A percentile compares a stretch with the other conserved stretches of the same genome.
These are phyloP conservation scores for Entoloma clypeatum DNA, from an alignment of 1,284 basidiomycete genomes.

Conservation along the genomic window DNA sequence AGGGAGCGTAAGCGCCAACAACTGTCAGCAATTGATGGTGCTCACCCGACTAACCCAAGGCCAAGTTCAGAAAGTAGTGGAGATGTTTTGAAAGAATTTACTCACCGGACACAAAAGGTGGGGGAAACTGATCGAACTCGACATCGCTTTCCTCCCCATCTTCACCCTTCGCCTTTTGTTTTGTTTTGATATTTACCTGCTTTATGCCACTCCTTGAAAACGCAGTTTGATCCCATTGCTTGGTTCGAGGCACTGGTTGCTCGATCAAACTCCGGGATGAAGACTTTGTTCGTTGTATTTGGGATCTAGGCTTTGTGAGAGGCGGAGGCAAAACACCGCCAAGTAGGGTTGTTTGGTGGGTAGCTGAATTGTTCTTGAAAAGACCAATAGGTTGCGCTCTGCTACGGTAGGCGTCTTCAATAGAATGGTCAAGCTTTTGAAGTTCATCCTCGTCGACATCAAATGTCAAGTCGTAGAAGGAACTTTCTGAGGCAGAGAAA, in stretches of 20 bases:
- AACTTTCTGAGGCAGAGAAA: conserved; percentile 35
- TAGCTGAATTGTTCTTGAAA: conserved; percentile 38
- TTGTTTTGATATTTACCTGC: conserved; percentile 49
- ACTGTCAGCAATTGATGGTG: conserved; percentile 10
- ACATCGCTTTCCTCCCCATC: conserved; percentile 52
- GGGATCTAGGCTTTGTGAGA: conserved; percentile 29
- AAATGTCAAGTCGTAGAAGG: conserved; percentile 53
- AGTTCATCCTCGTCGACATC: conserved; percentile 55
- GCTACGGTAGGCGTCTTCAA: conserved; percentile 42
- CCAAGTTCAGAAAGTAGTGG: not conserved
- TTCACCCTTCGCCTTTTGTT: conserved; percentile 36
- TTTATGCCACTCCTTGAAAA: conserved; percentile 76
- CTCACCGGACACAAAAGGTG: conserved; percentile 59
- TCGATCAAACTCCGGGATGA: conserved; percentile 43
- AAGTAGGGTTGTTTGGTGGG: conserved; percentile 63
- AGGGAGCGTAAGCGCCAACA: not conserved
- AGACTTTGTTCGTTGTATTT: conserved; percentile 44
- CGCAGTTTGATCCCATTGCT: conserved; percentile 83
- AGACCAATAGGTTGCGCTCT: conserved; percentile 38
- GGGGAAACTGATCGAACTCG: conserved; percentile 83
- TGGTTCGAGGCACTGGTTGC: conserved; percentile 58
- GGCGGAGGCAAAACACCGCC: conserved; percentile 47
- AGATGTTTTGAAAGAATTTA: not conserved
- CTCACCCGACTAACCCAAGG: conserved; percentile 44
- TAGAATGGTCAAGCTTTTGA: conserved; percentile 47